Conservation (phyloP, 352 stramenopile species). For the Phytophthora pluvialis region DNA sequence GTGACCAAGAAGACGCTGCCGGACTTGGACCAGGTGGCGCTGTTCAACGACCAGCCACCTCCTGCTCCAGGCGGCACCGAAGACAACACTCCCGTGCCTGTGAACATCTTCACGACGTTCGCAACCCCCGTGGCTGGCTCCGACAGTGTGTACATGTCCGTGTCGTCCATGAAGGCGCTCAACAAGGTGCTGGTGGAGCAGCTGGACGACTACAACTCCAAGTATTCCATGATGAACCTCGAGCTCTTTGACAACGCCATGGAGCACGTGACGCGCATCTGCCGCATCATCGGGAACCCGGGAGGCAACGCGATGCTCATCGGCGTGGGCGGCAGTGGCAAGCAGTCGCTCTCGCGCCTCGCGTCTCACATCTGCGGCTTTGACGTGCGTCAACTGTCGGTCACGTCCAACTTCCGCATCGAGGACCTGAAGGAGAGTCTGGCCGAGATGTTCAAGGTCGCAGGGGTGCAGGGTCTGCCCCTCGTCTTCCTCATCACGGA, state of each 20-base stretch:
- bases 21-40: constrained; percentile 81
- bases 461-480: constrained; percentile 93
- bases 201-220: constrained; percentile 97
- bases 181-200: constrained; percentile 94
- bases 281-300: constrained; percentile 96
- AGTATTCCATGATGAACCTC: constrained; percentile 98
- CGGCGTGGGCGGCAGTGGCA: constrained; percentile 96
- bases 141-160: constrained; percentile 77
- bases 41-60: constrained; percentile 79
- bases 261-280: constrained; percentile 96
- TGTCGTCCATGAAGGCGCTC: constrained; percentile 83
- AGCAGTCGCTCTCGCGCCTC: constrained; percentile 96
- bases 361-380: constrained; percentile 97
- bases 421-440: constrained; percentile 98
- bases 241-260: constrained; percentile 98
- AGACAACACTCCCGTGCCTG: constrained; percentile 31
- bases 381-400: constrained; percentile 95
- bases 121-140: constrained; percentile 71
- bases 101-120: constrained; percentile 97
- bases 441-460: constrained; percentile 96
- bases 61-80: constrained; percentile 26
- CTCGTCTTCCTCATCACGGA: constrained; percentile 98
- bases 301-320: constrained; percentile 98
- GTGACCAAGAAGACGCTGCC: constrained; percentile 93
- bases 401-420: constrained; percentile 97